Evolutionary conservation across 345 rosid genomes (phyloP), one percentile per base, ranked within the genome.

Genomic region (Tarenaya hassleriana): DNA sequence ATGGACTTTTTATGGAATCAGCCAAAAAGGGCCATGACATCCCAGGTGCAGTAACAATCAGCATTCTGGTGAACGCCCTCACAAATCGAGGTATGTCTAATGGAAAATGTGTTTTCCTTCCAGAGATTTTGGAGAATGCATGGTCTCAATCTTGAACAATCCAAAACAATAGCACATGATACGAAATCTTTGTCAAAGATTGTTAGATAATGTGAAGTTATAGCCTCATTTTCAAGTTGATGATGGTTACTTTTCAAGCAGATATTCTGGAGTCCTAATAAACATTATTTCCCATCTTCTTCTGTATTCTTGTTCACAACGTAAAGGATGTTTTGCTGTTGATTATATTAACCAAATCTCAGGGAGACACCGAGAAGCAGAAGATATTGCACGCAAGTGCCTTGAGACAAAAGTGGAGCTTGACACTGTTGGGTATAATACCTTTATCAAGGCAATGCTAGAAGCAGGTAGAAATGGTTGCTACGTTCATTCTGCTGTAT

Each of bases 381-480:
- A 82, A 74, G 69, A 45, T 39, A 45, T 88, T 50, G 59, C 82
- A 46, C 48, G 24, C 34, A 62, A 62, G 61, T 59, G 77, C 59
- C 63, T 82, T 38, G 67, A 61, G 16, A 79, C 63, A 2, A 47
- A 41, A 35, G 49, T 72, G 67, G 79, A 72, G 66, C 81, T 88
- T 64, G 96, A 88, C 63, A 82, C 90, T 1, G 82, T 84, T 60
- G 81, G 83, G 10, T 84, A 76, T 66, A 88, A 88, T 67, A 84
- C 84, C 35, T 81, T 84, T 72, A 84, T 88, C 53, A 88, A 79
- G 81, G 90, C 90, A 51, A 84, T 84, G 90, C 71, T 82, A 48
- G 72, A 69, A 84, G 88, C 96, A 82, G 94, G 96, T 84, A 50
- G 42, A 54, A 29, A 32, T 40, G 52, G 24, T 46, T 9, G 1